These are phyloP conservation scores for Fusarium annulatum DNA, from an alignment of 2,329 filamentous ascomycete species.

Conservation along the genomic window DNA sequence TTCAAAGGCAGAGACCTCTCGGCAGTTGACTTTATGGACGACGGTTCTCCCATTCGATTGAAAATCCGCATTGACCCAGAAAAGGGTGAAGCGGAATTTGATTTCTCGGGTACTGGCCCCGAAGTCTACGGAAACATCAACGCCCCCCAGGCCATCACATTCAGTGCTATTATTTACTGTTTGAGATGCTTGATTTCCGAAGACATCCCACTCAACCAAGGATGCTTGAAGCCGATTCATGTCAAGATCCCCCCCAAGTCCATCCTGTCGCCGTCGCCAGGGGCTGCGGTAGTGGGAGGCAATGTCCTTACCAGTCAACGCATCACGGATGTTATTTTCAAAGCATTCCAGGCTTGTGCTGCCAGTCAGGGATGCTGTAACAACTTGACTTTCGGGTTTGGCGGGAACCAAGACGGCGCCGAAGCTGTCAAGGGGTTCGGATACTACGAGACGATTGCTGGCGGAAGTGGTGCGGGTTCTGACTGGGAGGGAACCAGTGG, in stretches of 20 bases:
- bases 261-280: constrained; percentile 79
- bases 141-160: constrained; percentile 83
- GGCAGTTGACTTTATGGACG: constrained; percentile 85
- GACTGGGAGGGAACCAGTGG: constrained; percentile 57
- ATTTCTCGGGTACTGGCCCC: constrained; percentile 82
- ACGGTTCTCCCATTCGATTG: constrained; percentile 80
- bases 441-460: constrained; percentile 71
- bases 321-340: constrained; percentile 62
- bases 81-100: constrained; percentile 82
- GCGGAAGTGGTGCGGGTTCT: constrained; percentile 76
- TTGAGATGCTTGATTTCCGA: constrained; percentile 81
- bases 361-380: constrained; percentile 85
- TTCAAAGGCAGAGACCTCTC: constrained; percentile 78
- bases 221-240: constrained; percentile 79
- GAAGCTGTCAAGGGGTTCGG: constrained; percentile 56
- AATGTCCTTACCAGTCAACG: constrained; percentile 70
- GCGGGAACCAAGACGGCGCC: constrained; percentile 54
- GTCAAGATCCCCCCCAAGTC: constrained; percentile 79
- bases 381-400: constrained; percentile 86
- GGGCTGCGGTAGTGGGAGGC: constrained; percentile 83
- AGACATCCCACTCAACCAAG: constrained; percentile 87
- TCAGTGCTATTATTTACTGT: constrained; percentile 89
- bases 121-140: constrained; percentile 87
- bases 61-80: constrained; percentile 79
- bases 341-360: constrained; percentile 82